A percentile compares a stretch with the other conserved stretches of the same genome.
Evolutionary conservation across 1,139 yeast genomes (phyloP).

Genomic region (Candida labiduridarum): DNA sequence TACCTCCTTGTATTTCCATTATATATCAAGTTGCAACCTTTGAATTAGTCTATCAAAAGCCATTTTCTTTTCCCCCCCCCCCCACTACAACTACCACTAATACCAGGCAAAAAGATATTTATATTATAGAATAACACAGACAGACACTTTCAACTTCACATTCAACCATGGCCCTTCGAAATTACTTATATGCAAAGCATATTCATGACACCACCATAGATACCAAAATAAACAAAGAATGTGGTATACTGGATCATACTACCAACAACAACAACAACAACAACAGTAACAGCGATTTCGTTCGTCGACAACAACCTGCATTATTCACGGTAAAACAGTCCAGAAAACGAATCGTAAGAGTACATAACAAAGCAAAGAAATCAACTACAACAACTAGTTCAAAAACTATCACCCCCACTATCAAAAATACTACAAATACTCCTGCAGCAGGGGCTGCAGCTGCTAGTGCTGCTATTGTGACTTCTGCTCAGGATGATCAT

Average conservation of each 20-base stretch:
- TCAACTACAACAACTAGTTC: background rate
- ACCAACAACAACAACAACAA: background rate
- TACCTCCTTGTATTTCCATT: too few species aligned
- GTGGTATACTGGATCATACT: background rate
- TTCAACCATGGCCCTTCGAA: constrained; percentile 42
- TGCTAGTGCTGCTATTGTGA: background rate
- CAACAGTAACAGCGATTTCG: background rate
- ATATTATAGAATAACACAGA: too few species aligned
- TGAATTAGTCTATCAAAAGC: too few species aligned
- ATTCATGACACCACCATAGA: constrained; percentile 22
- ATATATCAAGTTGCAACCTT: too few species aligned
- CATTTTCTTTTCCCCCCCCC: too few species aligned
- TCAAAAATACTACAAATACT: too few species aligned
- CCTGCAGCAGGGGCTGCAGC: background rate
- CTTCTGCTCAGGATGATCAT: background rate
- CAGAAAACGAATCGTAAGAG: constrained; percentile 1
- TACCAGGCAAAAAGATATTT: too few species aligned
- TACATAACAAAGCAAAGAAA: background rate
- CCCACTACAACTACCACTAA: too few species aligned
- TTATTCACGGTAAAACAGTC: background rate
- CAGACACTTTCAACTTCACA: too few species aligned
- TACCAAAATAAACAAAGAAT: constrained; percentile 25
- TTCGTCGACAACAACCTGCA: too few species aligned
- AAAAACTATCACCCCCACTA: too few species aligned
- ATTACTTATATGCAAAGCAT: constrained; percentile 47